Conservation (phyloP, 805 yeast genomes). For the Wickerhamiella azymoides region DNA sequence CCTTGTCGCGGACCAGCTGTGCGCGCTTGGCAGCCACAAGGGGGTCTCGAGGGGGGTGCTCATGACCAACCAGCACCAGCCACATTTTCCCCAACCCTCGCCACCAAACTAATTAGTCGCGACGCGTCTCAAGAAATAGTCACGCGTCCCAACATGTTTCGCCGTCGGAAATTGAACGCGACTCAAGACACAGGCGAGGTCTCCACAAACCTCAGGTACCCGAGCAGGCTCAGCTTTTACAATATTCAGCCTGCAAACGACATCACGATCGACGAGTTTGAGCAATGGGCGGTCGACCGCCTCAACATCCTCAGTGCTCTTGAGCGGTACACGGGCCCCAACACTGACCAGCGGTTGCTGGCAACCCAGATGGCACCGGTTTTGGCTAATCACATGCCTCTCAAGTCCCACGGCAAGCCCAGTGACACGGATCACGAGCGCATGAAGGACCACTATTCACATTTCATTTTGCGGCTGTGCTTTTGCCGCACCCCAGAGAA, state of each 20-base stretch:
- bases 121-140: neutral
- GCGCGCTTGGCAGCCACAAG: too few species aligned
- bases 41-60: too few species aligned
- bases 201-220: constrained; percentile 23
- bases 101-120: constrained; percentile 1
- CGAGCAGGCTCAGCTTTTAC: constrained; percentile 60
- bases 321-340: constrained; percentile 45
- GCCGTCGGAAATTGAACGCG: neutral
- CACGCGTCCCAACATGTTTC: neutral
- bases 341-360: constrained; percentile 39
- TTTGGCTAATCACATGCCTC: constrained; percentile 50
- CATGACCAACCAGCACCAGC: too few species aligned
- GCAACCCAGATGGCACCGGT: constrained; percentile 53
- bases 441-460: constrained; percentile 83
- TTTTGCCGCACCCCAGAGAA: constrained; percentile 76
- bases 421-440: constrained; percentile 41
- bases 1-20: too few species aligned
- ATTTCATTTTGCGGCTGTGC: constrained; percentile 73
- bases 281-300: constrained; percentile 90
- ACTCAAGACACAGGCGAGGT: constrained; percentile 10
- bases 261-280: constrained; percentile 84
- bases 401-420: constrained; percentile 26
- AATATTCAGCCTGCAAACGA: constrained; percentile 66
- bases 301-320: constrained; percentile 71
- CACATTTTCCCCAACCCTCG: neutral